Evolutionary conservation across 768 basidiomycete genomes (phyloP).

Genomic region (Plicaturopsis crispa): DNA sequence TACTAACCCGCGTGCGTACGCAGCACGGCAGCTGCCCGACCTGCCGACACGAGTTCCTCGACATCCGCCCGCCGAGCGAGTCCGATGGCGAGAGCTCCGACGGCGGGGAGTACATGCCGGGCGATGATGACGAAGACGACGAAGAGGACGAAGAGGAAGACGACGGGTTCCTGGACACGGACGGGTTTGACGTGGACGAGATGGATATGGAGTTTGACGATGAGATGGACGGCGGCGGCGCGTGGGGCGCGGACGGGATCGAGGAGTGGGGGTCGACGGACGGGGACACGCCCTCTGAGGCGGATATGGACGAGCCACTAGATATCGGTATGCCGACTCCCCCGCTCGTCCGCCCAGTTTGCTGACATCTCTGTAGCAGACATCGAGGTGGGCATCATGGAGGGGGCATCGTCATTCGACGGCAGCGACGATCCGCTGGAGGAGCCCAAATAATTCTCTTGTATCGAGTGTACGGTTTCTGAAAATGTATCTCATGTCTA

Average conservation of each 20-base stretch:
- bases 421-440: conserved; percentile 8
- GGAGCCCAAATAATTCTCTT: conserved; percentile 12
- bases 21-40: conserved; percentile 70
- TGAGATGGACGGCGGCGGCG: conserved; percentile 16
- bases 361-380: conserved; percentile 13
- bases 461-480: no score
- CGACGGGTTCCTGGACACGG: conserved; percentile 32
- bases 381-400: conserved; percentile 7
- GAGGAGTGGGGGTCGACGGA: conserved; percentile 37
- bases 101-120: conserved; percentile 59
- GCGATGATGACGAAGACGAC: conserved; percentile 39
- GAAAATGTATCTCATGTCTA: not conserved
- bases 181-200: conserved; percentile 30
- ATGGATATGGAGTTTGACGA: conserved; percentile 18
- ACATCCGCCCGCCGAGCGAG: conserved; percentile 40
- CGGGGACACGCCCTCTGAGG: conserved; percentile 22
- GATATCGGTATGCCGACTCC: conserved; percentile 6
- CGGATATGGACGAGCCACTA: conserved; percentile 9
- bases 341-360: conserved; percentile 4
- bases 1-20: conserved; percentile 4
- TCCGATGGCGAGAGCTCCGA: conserved; percentile 62
- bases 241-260: conserved; percentile 13
- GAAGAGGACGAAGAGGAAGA: conserved; percentile 38
- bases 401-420: conserved; percentile 5
- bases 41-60: conserved; percentile 53